These are phyloP conservation scores for Lachnellula arida DNA, from an alignment of 2,329 filamentous ascomycete species.

Conservation along the genomic window DNA sequence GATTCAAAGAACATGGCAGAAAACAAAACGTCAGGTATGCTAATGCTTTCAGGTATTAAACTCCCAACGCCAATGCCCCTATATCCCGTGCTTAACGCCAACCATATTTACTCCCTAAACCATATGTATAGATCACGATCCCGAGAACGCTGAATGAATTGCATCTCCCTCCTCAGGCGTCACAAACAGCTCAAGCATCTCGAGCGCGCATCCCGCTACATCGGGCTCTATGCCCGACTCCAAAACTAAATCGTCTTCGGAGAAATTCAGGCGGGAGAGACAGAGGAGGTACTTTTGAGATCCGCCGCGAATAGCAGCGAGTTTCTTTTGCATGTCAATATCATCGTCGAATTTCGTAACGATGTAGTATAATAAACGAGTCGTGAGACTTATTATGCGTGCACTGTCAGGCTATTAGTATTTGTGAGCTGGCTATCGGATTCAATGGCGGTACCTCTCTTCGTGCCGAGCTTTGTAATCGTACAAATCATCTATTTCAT, in stretches of 20 bases:
- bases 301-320: constrained; percentile 64
- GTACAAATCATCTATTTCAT: constrained; percentile 62
- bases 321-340: constrained; percentile 66
- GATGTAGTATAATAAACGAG: constrained; percentile 57
- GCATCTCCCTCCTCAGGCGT: constrained; percentile 74
- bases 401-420: constrained; percentile 26
- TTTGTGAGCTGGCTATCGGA: neutral
- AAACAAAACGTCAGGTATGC: too few species aligned
- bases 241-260: constrained; percentile 69
- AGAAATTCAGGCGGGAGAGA: constrained; percentile 80
- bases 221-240: constrained; percentile 74
- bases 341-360: constrained; percentile 55
- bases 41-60: too few species aligned
- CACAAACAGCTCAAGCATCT: constrained; percentile 73
- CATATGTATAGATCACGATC: neutral
- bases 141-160: constrained; percentile 29
- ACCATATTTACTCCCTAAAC: neutral
- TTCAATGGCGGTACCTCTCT: constrained; percentile 34
- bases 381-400: constrained; percentile 53
- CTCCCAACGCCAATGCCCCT: too few species aligned
- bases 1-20: too few species aligned
- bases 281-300: constrained; percentile 78
- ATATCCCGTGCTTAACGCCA: too few species aligned
- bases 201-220: constrained; percentile 74
- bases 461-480: constrained; percentile 36